Percentiles rank a stretch among this genome's conserved stretches.
phyloP scores from a whole-genome alignment of 257 asterid genomes.

The Scutellaria barbata region DNA sequence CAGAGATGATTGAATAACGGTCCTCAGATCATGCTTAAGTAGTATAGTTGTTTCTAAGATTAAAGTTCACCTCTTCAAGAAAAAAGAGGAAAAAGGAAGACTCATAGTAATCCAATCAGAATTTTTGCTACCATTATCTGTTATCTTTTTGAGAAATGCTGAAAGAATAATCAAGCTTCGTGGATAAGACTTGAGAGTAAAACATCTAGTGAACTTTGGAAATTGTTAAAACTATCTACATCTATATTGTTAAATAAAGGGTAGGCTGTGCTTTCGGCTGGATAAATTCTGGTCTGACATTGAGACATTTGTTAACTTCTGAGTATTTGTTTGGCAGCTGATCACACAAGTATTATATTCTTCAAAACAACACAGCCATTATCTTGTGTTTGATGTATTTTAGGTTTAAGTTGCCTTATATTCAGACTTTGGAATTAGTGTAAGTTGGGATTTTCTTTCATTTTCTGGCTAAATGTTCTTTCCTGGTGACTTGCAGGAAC shows the following conservation, averaged over 20 bases:
- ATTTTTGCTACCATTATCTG: constrained; percentile 20
- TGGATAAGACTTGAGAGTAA: background rate
- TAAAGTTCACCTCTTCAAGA: background rate
- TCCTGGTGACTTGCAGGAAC: constrained; percentile 63
- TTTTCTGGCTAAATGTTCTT: constrained; percentile 35
- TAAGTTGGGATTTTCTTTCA: constrained; percentile 6
- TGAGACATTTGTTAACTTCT: constrained; percentile 2
- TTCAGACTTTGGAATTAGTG: constrained; percentile 4
- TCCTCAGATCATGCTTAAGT: background rate
- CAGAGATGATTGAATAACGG: background rate
- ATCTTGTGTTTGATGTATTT: background rate
- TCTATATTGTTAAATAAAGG: background rate
- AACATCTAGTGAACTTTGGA: background rate
- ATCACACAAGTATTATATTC: background rate
- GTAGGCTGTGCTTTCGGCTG: background rate
- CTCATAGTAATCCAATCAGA: background rate
- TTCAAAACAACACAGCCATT: background rate
- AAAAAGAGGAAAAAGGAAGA: constrained; percentile 7
- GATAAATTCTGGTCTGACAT: background rate
- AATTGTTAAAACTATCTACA: background rate
- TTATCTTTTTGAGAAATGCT: background rate
- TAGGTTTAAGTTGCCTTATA: constrained; percentile 9
- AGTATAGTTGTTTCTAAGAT: constrained; percentile 4
- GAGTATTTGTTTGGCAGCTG: background rate
- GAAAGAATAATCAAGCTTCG: background rate